Conservation (phyloP, 257 asterid genomes). For the Striga asiatica region DNA sequence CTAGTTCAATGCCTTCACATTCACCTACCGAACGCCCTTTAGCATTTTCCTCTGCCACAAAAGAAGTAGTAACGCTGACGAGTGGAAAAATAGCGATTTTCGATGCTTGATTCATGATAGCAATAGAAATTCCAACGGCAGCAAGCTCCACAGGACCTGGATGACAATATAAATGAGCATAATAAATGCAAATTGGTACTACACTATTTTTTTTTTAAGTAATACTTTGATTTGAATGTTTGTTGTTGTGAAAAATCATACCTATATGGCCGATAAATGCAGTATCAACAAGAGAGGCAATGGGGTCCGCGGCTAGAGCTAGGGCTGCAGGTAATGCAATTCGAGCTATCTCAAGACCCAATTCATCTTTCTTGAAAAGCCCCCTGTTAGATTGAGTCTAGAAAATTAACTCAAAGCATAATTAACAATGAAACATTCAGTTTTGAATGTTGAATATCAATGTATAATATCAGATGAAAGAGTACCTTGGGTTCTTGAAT, state of each 20-base stretch:
- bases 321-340: neutral
- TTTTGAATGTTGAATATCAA: neutral
- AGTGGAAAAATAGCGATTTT: constrained; percentile 54
- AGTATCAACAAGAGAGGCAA: neutral
- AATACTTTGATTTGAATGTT: too few relatives aligned
- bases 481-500: neutral
- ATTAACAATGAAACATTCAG: neutral
- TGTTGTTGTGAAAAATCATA: too few relatives aligned
- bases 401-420: too few relatives aligned
- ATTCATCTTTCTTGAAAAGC: neutral
- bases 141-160: constrained; percentile 42
- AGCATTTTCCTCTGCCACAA: constrained; percentile 52
- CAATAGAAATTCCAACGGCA: constrained; percentile 55
- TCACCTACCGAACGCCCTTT: neutral
- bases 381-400: neutral
- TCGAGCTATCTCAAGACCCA: neutral
- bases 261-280: neutral
- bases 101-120: constrained; percentile 45
- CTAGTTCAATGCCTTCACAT: neutral
- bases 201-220: too few relatives aligned
- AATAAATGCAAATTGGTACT: too few relatives aligned
- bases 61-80: constrained; percentile 50
- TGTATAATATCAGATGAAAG: neutral
- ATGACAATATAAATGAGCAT: neutral
- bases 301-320: neutral